Evolutionary conservation across 2,329 filamentous ascomycete species (phyloP), one percentile per base, ranked within the genome.

Genomic region (Paradendryphiella salina): DNA sequence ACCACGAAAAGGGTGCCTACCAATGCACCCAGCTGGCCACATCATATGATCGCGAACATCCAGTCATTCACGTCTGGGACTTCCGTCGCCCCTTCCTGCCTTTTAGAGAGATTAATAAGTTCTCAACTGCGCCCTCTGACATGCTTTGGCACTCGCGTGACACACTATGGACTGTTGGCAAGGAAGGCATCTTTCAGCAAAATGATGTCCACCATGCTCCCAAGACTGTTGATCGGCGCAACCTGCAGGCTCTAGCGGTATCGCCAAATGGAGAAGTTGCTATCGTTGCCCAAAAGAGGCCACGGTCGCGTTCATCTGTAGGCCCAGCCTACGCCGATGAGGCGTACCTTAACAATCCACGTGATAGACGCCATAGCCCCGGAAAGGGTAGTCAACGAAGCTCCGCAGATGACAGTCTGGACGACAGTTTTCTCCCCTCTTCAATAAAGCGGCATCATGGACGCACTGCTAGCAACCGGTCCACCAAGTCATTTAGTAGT

Each of bases 101-200:
- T 0, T 85, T 83, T 61, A 78, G 82, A 34, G 83, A 85, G 61
- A 77, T 86, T 55, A 77, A 80, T 63, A 79, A 78, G 47, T 82
- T 83, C 61, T 73, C 77, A 39, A 77, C 76, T 4, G 77, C 80
- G 13, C 78, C 83, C 15, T 79, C 82, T 18, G 84, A 86, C 60
- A 73, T 87, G 66, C 75, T 86, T 13, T 87, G 84, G 79, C 82
- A 82, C 60, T 84, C 83, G 42, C 82, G 83, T 67, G 82, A 86
- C 65, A 73, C 84, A 5, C 73, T 87, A 31, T 87, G 84, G 84
- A 85, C 82, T 10, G 84, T 85, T 34, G 83, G 82, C 5, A 77
- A 80, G 38, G 79, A 83, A 52, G 84, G 84, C 11, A 76, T 79
- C 8, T 86, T 87, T 56, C 79, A 82, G 14, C 84, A 87, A 64